Base-by-base conservation (phyloP, 1,284 basidiomycete species). In the Malassezia globosa region DNA sequence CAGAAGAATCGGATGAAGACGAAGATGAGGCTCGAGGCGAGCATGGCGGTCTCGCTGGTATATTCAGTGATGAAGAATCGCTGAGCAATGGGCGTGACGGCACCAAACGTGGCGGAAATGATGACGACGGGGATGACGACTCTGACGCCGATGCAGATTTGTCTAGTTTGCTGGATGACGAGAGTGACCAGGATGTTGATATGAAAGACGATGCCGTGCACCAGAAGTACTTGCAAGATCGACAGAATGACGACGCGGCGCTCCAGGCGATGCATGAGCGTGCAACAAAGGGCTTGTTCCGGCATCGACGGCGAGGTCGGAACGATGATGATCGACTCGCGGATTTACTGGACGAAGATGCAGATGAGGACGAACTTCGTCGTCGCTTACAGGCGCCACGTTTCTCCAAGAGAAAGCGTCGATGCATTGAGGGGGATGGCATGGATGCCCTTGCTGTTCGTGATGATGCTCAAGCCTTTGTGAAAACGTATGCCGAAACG, bases 1-100 rank as follows among this genome's bases (percentile, higher is more conserved):
- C 66, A n/a, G 66, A 63, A 45, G 66, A 69, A 52, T 69, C 66
- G 1, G 66, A 67, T 24, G 63, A 63, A 23, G 65, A 68, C 1
- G 50, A 42, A 13, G 54, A 58, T n/a, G 25, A 31, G 5, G 44
- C 49, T 37, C 47, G 48, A 13, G 55, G 54, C 18, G 58, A 54
- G 26, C 62, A 56, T 13, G 59, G 63, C 13, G 66, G 64, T 18
- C 50, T 67, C 13, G 52, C 52, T 16, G 66, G 65, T 16, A 45
- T 67, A 36, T 66, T 67, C 26, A 59, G 48, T 33, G 61, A 66
- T 36, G 55, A 62, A 23, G 29, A n/a, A 10, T 37, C 42, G n/a
- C 55, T 39, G 7, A 34, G 42, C 2, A 56, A 54, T 14, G 61
- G 57, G 13, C 59, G 61, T 10, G 58, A 63, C 13, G 62, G 60